Evolutionary conservation across 2,329 filamentous ascomycete species (phyloP).

Genomic region (Colletotrichum somersetense): DNA sequence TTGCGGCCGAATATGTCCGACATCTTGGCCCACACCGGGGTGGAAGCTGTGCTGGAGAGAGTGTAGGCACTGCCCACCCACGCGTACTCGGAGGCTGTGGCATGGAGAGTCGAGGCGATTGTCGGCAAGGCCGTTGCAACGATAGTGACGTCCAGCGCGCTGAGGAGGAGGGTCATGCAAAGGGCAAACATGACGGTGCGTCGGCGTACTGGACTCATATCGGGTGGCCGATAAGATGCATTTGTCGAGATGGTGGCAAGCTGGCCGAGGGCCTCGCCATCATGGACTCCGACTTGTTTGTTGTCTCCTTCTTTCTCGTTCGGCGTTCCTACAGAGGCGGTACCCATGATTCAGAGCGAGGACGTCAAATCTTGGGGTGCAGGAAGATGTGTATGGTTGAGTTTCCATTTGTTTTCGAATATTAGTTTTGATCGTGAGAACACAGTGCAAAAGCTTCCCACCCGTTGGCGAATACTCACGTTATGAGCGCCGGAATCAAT

Average conservation of each 20-base stretch:
- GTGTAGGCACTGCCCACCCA: conserved; percentile 48
- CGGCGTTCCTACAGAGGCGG: neutral
- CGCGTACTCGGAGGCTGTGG: conserved; percentile 45
- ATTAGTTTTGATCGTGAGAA: neutral
- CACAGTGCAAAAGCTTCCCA: neutral
- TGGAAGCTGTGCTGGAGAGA: conserved; percentile 66
- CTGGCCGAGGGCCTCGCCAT: neutral
- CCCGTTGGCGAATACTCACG: neutral
- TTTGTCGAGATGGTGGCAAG: neutral
- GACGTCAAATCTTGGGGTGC: neutral
- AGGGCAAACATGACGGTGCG: conserved; percentile 38
- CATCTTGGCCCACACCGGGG: conserved; percentile 74
- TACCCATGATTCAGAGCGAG: neutral
- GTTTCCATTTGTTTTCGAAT: neutral
- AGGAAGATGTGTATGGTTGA: neutral
- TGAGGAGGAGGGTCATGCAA: conserved; percentile 46
- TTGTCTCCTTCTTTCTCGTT: neutral
- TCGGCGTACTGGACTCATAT: neutral
- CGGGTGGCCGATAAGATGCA: conserved; percentile 3
- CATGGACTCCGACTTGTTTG: neutral
- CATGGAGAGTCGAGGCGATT: conserved; percentile 44
- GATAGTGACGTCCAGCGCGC: conserved; percentile 47
- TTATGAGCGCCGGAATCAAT: neutral
- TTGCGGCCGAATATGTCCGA: conserved; percentile 59
- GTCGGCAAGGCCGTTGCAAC: conserved; percentile 48